A percentile compares a stretch with the other conserved stretches of the same genome.
phyloP scores from a whole-genome alignment of 306 rosid species.

The Cucumis hystrix region DNA sequence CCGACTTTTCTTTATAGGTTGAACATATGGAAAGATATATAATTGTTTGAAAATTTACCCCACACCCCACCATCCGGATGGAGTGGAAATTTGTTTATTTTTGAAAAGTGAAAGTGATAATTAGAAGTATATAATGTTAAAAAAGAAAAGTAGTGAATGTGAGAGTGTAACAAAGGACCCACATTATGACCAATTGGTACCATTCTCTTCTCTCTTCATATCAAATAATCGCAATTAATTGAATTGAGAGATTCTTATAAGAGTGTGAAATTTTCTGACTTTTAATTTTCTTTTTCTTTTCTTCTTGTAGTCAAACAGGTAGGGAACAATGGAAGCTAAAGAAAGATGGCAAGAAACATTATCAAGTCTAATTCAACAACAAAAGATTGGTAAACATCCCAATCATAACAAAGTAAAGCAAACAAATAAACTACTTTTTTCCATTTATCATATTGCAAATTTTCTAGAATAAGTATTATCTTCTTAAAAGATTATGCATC shows the following conservation, averaged over 20 bases:
- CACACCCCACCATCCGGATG: neutral
- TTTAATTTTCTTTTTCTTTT: neutral
- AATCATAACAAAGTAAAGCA: neutral
- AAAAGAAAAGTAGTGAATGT: neutral
- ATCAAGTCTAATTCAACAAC: neutral
- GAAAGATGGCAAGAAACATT: neutral
- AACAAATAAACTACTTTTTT: neutral
- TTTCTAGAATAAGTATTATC: neutral
- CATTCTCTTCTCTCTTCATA: neutral
- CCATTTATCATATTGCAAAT: neutral
- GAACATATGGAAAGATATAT: neutral
- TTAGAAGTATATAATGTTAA: neutral
- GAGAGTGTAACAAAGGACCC: neutral
- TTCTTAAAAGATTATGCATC: neutral
- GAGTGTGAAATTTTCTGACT: neutral
- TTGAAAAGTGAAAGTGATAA: neutral
- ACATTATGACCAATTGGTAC: neutral
- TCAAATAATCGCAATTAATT: neutral
- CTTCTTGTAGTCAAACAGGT: neutral
- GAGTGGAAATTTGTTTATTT: neutral
- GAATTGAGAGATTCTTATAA: neutral
- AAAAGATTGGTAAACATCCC: neutral
- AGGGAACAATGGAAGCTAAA: neutral
- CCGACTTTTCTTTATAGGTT: neutral
- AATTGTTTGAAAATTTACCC: neutral